Evolutionary conservation across 2,329 filamentous ascomycete species (phyloP), one percentile per base, ranked within the genome.

Genomic region (Daldinia sp.): DNA sequence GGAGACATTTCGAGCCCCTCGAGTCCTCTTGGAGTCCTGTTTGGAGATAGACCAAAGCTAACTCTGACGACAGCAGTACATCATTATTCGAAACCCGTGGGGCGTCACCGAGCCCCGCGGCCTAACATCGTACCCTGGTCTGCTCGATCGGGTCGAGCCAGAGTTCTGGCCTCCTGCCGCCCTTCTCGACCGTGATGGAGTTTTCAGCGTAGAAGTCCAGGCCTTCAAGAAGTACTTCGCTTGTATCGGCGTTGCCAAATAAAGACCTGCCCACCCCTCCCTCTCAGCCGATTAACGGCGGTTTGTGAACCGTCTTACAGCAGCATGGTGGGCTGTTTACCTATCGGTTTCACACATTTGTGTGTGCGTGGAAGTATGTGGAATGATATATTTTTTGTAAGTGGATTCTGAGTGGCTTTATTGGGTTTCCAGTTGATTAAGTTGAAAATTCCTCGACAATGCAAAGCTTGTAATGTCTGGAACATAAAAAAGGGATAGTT

Each of bases 51-150:
- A n/a, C 9, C 9, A 13, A 9, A 30, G 23, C 37, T 56, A n/a
- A 56, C 37, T 23, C 20, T 26, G 3, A 18, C 15, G 6, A 30
- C 23, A 56, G 53, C 79, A 81, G 70, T 83, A 82, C 75, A 76
- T 82, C 57, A 80, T 83, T 61, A 73, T 82, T 18, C 79, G 81
- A 71, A 83, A 83, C 78, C 81, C 81, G 1, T 83, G 81, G 81
- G 81, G 81, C 37, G 78, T 82, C 44, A 81, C 80, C 12, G 81
- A 83, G 78, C 79, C 80, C 13, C 73, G 77, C 28, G 81, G 81
- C 23, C 63, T 82, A 42, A 81, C 77, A 35, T 78, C 76, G 74
- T 82, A 81, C 72, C 77, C 78, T 0, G 81, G 81, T 13, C 70
- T 83, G 20, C 72, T 83, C n/a, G 75, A 78, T 60, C 75, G 76